Conservation (phyloP, 352 stramenopile species). For the Sclerospora graminicola region DNA sequence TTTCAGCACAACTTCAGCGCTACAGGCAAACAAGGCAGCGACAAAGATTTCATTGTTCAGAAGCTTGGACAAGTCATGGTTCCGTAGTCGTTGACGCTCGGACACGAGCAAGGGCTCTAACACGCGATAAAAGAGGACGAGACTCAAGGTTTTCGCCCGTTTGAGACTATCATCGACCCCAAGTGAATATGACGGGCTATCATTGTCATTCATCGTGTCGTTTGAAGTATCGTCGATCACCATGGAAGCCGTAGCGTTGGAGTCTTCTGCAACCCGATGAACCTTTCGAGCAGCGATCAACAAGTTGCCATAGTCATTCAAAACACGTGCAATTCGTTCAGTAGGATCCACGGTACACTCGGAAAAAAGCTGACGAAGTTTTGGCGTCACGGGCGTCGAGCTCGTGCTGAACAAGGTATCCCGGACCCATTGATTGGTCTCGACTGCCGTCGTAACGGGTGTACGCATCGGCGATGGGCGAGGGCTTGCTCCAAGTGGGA, state of each 20-base stretch:
- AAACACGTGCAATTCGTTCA: slow-evolving; percentile 36
- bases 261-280: slow-evolving; percentile 6
- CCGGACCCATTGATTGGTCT: slow-evolving; percentile 78
- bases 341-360: slow-evolving; percentile 47
- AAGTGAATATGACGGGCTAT: slow-evolving; percentile 10
- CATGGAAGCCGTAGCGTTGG: slow-evolving; percentile 4
- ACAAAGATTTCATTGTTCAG: slow-evolving; percentile 77
- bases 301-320: slow-evolving; percentile 40
- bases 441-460: slow-evolving; percentile 65
- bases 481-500: slow-evolving; percentile 14
- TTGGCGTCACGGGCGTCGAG: slow-evolving; percentile 24
- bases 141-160: slow-evolving; percentile 49
- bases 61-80: slow-evolving; percentile 65
- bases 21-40: slow-evolving; percentile 71
- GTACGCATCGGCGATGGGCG: slow-evolving; percentile 47
- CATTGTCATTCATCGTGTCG: slow-evolving; percentile 15
- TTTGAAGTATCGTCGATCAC: slow-evolving; percentile 13
- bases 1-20: slow-evolving; percentile 77
- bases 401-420: slow-evolving; percentile 37
- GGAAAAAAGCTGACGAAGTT: slow-evolving; percentile 49
- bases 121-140: slow-evolving; percentile 77
- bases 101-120: slow-evolving; percentile 63
- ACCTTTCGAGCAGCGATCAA: slow-evolving; percentile 30
- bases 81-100: slow-evolving; percentile 56
- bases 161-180: slow-evolving; percentile 72